A percentile compares a stretch with the other conserved stretches of the same genome.
Evolutionary conservation across 108 stramenopile species (phyloP).

Genomic region (Asterionellopsis glacialis): DNA sequence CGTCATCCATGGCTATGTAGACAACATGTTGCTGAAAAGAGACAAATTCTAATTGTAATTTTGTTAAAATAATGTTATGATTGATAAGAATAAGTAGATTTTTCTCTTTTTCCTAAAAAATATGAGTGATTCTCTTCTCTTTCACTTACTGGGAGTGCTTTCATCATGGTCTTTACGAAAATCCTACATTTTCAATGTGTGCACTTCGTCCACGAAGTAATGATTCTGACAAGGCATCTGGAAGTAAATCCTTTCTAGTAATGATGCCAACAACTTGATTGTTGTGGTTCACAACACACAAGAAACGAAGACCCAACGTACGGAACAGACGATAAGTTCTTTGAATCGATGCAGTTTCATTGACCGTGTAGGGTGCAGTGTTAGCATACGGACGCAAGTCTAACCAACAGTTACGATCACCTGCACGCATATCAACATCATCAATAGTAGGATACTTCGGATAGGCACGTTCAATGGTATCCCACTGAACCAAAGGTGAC

Average conservation of each 20-base stretch:
- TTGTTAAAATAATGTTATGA: no score
- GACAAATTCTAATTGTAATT: no score
- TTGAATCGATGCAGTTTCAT: constrained; percentile 90
- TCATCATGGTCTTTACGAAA: not conserved
- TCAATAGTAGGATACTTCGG: constrained; percentile 90
- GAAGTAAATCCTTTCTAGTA: constrained; percentile 78
- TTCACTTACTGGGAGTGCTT: no score
- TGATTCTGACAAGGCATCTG: constrained; percentile 68
- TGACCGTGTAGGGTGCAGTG: constrained; percentile 93
- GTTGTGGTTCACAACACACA: constrained; percentile 91
- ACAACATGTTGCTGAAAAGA: no score
- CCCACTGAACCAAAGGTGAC: constrained; percentile 89
- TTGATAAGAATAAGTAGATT: no score
- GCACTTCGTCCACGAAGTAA: constrained; percentile 80
- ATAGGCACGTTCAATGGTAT: constrained; percentile 91
- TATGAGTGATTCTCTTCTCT: no score
- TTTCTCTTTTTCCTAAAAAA: no score
- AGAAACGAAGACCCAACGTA: constrained; percentile 91
- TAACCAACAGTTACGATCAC: constrained; percentile 85
- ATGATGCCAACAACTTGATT: constrained; percentile 91
- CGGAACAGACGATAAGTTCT: constrained; percentile 94
- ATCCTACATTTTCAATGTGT: constrained; percentile 19
- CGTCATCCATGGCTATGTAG: no score
- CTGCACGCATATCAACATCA: constrained; percentile 71
- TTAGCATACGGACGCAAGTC: constrained; percentile 96